Evolutionary conservation across 1,284 basidiomycete genomes (phyloP), one percentile per base, ranked within the genome.

Genomic region (Irpex sp.): DNA sequence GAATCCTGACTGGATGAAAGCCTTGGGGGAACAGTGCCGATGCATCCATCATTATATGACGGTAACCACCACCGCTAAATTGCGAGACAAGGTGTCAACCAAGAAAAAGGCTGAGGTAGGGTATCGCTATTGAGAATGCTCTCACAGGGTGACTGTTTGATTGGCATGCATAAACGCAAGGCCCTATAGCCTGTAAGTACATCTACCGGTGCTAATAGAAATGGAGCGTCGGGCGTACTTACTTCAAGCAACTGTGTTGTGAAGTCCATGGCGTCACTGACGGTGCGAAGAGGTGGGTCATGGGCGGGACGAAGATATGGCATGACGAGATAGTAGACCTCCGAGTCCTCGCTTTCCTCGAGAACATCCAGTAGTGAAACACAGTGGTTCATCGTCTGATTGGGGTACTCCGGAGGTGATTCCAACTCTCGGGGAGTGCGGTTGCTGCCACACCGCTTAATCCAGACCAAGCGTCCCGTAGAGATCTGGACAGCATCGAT

Each of bases 191-290:
- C 7, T n/a, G n/a, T 13, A 13, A 47, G 40, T 13, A 47, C 40
- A 47, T 47, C 5, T 13, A 47, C 11, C n/a, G 40, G n/a, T 47
- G n/a, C 13, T 4, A 4, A 11, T 11, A n/a, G n/a, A 47, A 47
- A 47, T 11, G 40, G 31, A 31, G 31, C 31, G 31, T 31, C 31
- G 31, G 31, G 31, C 31, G 31, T 31, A 31, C 47, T 17, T 52
- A 72, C 74, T 68, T 74, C 70, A 15, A 74, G 58, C 1, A 71
- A 34, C 38, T 75, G 73, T 3, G 63, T 44, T 5, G 73, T 61
- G 52, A 71, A 74, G 21, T 73, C 74, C 0, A 74, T 49, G 0
- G 60, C 69, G 59, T 75, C 74, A 0, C 70, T 71, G 0, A 72
- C 64, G 0, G 72, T 69, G 0, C 64, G 31, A 57, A 74, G 72